phyloP scores from a whole-genome alignment of 1,284 basidiomycete genomes.

The Anthracocystis panici-leucophaei region DNA sequence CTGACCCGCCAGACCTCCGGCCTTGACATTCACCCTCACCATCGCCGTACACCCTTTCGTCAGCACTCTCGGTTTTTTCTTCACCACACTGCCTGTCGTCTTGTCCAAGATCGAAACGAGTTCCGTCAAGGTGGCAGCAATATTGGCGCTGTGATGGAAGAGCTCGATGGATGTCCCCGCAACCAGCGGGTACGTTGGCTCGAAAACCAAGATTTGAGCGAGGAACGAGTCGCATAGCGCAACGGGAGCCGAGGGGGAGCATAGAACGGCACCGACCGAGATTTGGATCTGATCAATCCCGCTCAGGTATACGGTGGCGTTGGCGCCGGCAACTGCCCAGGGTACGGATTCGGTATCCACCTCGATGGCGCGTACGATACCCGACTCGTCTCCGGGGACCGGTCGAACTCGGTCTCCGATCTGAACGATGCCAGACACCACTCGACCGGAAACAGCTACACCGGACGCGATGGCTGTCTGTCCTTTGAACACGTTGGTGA shows the following conservation, averaged over 20 bases:
- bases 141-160: conserved; percentile 92
- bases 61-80: conserved; percentile 82
- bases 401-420: conserved; percentile 88
- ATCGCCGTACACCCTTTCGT: conserved; percentile 85
- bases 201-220: conserved; percentile 92
- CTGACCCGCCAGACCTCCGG: conserved; percentile 49
- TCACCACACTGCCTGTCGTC: conserved; percentile 79
- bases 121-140: conserved; percentile 86
- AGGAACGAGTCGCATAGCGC: conserved; percentile 82
- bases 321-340: conserved; percentile 92
- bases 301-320: conserved; percentile 85
- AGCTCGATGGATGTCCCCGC: conserved; percentile 84
- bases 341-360: conserved; percentile 81
- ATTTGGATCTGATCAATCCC: conserved; percentile 88
- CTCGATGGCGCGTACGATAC: conserved; percentile 83
- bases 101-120: conserved; percentile 83
- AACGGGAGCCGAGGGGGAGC: conserved; percentile 76
- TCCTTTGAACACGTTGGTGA: conserved; percentile 95
- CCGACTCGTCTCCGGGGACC: conserved; percentile 91
- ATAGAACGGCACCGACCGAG: conserved; percentile 86
- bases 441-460: conserved; percentile 84
- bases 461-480: conserved; percentile 78
- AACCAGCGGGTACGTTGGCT: conserved; percentile 88
- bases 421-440: conserved; percentile 89
- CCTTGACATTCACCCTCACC: conserved; percentile 76